Base-by-base conservation (phyloP, 495 filamentous ascomycete genomes). In the Stereocaulon alpinum region DNA sequence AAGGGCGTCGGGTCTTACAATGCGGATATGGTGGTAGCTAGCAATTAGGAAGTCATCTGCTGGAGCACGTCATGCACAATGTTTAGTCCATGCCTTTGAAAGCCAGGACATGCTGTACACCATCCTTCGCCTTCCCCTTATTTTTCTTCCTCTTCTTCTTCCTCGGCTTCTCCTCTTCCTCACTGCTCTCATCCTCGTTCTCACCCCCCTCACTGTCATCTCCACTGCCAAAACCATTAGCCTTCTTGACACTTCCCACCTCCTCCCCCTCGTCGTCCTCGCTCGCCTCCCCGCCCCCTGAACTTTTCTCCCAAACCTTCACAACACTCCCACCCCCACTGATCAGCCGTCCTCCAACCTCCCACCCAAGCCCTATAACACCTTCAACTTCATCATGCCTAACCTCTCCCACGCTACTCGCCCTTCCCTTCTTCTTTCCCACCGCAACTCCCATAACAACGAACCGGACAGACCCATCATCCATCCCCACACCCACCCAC, bases 351-450 rank as follows among this genome's bases (percentile, higher is more conserved):
- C 89, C 86, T 49, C 84, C 82, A 49, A 86, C 85, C 70, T 95
- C 90, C 63, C 94, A 94, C 20, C 81, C 86, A 15, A 96, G 63
- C 12, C 80, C 82, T 10, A 90, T 79, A 15, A 95, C 88, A 18
- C 84, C 84, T 66, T 95, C 90, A 18, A 90, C 72, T 61, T 94
- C 91, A 68, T 95, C 86, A 70, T 96, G 91, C 68, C 77, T 76
- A 45, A 91, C 70, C 60, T 80, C 77, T 2, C 70, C 76, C 1
- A 82, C 66, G 20, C 86, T 75, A 67, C 81, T 76, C 22, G 84
- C 67, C 17, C 60, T 62, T 29, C 83, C 84, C 65, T 84, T 37
- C 34, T 37, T 37, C 34, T 10, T 37, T 37, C 34, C 34, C 34
- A 37, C 34, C 34, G 34, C 7, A 37, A 12, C 80, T 0, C 85